Conservation (phyloP, 1,139 yeast genomes). For the Scheffersomyces quercinus region DNA sequence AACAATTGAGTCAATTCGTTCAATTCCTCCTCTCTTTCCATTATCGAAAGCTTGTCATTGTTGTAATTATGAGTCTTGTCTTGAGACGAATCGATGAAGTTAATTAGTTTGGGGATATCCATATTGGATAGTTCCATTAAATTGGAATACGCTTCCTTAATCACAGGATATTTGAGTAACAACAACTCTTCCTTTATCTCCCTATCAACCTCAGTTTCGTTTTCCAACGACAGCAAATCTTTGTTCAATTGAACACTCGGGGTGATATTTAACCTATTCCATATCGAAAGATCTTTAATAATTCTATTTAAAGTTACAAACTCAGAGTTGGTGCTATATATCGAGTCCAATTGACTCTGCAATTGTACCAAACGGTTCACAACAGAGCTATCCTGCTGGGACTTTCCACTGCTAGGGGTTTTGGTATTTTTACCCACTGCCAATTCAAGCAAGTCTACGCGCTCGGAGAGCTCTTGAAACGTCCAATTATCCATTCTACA, state of each 20-base stretch:
- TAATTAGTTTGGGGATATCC: slow-evolving; percentile 21
- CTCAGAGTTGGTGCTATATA: slow-evolving; percentile 23
- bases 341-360: slow-evolving; percentile 14
- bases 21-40: slow-evolving; percentile 12
- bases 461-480: slow-evolving; percentile 4
- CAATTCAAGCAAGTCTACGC: slow-evolving; percentile 7
- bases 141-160: slow-evolving; percentile 21
- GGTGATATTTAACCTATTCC: slow-evolving; percentile 10
- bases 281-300: slow-evolving; percentile 17
- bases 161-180: slow-evolving; percentile 19
- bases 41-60: slow-evolving; percentile 8
- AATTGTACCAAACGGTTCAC: slow-evolving; percentile 9
- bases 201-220: slow-evolving; percentile 4
- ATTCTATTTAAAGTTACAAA: slow-evolving; percentile 21
- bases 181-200: slow-evolving; percentile 20
- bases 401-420: too few species aligned
- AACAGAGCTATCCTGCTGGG: too few species aligned
- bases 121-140: slow-evolving; percentile 22
- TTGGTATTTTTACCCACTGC: slow-evolving; percentile 3
- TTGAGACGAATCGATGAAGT: slow-evolving; percentile 19
- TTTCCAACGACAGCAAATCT: neutral
- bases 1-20: slow-evolving; percentile 17
- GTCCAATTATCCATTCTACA: slow-evolving; percentile 7
- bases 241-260: slow-evolving; percentile 1
- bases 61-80: slow-evolving; percentile 20